These are phyloP conservation scores for Didymella segeticola DNA, from an alignment of 2,329 filamentous ascomycete genomes.

Conservation along the genomic window DNA sequence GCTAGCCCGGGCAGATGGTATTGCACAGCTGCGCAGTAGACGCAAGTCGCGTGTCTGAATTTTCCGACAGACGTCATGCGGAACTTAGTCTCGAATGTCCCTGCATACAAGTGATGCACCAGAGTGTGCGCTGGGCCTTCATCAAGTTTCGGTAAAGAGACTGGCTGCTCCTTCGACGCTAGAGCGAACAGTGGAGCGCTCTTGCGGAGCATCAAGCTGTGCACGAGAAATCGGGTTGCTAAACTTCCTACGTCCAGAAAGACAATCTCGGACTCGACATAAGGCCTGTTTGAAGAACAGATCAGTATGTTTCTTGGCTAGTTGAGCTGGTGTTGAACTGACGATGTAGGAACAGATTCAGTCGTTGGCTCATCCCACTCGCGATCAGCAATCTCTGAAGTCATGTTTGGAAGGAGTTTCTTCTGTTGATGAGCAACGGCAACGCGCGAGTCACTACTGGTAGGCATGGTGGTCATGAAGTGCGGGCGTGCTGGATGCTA, in stretches of 20 bases:
- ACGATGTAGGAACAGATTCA: background rate
- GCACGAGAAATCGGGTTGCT: conserved; percentile 31
- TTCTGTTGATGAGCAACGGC: background rate
- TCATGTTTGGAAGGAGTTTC: background rate
- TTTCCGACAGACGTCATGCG: background rate
- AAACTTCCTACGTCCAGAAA: conserved; percentile 28
- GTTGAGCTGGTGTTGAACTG: background rate
- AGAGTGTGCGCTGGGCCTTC: conserved; percentile 1
- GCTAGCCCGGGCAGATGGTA: conserved; percentile 36
- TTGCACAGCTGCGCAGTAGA: conserved; percentile 37
- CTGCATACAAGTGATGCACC: conserved; percentile 7
- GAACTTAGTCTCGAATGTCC: background rate
- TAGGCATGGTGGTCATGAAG: background rate
- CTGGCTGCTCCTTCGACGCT: background rate
- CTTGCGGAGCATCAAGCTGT: conserved; percentile 32
- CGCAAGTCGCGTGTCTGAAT: conserved; percentile 27
- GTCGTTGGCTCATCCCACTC: no score
- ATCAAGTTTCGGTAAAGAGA: background rate
- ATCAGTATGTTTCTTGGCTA: background rate
- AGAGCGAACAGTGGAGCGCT: conserved; percentile 16
- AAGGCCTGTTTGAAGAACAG: background rate
- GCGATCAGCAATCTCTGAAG: background rate
- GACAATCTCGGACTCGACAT: background rate
- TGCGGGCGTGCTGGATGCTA: background rate
- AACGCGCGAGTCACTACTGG: background rate